Evolutionary conservation across 2,329 filamentous ascomycete species (phyloP), one percentile per base, ranked within the genome.

Genomic region (Pestalotiopsis sp.): DNA sequence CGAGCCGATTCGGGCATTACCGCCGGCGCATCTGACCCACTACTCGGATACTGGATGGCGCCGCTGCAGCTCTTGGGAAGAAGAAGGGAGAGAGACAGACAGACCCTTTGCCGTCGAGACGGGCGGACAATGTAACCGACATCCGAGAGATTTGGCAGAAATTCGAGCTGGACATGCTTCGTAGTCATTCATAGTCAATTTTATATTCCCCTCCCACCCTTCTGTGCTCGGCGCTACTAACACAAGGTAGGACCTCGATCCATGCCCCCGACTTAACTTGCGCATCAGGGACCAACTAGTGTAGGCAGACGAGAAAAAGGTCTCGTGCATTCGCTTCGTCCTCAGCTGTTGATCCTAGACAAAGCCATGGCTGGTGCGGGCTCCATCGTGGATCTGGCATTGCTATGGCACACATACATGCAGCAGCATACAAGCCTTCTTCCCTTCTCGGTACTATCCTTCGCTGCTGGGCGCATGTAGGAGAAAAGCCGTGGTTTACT

Each of bases 1-100:
- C 17, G 27, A 62, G 59, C 59, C 59, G 59, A 62, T 39, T 62
- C 59, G 59, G 59, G 59, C 31, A 39, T 39, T 36, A 36, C 27
- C 59, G 31, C 59, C 59, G 59, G 31, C 59, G 59, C 59, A 27
- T 39, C 59, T n/a, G 45, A 52, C 20, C 31, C 59, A 36, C 31
- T 36, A 14, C n/a, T 62, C 59, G 59, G 59, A 39, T 62, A 39
- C 14, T 39, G 12, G 31, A 36, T 36, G 31, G 31, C 31, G 31
- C 7, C 7, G 31, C 31, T 6, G 31, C 7, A 9, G 31, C 31
- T 36, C 31, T 36, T 36, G 31, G 31, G 31, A 36, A 9, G 27
- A 31, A 31, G 31, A 36, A 36, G 31, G 31, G 31, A 36, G 31
- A 36, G 31, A 36, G 31, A 9, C 7, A 36, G 7, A 36, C 31